Conservation (phyloP, 2,329 filamentous ascomycete species). For the Helotiales sp. region DNA sequence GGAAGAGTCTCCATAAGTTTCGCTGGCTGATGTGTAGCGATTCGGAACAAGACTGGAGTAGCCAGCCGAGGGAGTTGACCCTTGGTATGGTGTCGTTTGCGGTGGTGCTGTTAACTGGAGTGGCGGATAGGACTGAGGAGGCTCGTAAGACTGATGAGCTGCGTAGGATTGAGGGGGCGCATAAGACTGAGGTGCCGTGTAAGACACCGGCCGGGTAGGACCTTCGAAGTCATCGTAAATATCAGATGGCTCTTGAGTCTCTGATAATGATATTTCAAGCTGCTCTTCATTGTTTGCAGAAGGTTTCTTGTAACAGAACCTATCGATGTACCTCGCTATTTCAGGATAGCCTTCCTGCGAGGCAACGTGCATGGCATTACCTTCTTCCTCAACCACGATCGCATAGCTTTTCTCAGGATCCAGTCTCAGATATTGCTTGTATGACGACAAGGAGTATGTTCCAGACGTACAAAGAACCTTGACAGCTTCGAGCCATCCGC, state of each 20-base stretch:
- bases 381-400: background rate
- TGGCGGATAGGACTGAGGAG: background rate
- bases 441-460: background rate
- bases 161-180: too few species aligned
- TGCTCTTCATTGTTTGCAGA: background rate
- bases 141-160: background rate
- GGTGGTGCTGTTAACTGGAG: background rate
- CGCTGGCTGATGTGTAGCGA: background rate
- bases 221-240: too few species aligned
- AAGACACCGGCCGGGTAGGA: too few species aligned
- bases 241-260: too few species aligned
- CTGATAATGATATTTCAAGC: background rate
- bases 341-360: background rate
- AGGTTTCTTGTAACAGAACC: background rate
- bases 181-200: too few species aligned
- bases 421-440: background rate
- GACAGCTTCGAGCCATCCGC: background rate
- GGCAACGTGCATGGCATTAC: background rate
- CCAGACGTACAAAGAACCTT: background rate
- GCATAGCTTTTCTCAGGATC: background rate
- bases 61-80: background rate
- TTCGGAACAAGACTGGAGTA: background rate
- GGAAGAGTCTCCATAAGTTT: background rate
- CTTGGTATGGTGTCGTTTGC: background rate
- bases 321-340: background rate